Percentiles rank a stretch among this genome's conserved stretches.
phyloP scores from a whole-genome alignment of 257 asterid genomes.

The Fraxinus pennsylvanica region DNA sequence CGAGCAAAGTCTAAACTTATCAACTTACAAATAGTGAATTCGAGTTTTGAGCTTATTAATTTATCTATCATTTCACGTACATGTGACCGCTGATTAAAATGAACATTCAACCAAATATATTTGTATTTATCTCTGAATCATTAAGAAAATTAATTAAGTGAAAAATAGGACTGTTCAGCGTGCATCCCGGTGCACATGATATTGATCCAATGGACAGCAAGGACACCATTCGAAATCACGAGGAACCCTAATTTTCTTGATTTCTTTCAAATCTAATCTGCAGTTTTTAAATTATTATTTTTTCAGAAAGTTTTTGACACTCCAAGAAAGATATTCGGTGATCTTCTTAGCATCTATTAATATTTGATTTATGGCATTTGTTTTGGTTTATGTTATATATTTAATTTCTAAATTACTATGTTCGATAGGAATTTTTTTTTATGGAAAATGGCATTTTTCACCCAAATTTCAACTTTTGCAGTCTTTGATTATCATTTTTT shows the following conservation, averaged over 20 bases:
- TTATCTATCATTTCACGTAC: background rate
- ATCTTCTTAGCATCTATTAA: slow-evolving; percentile 33
- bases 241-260: slow-evolving; percentile 19
- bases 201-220: slow-evolving; percentile 60
- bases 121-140: background rate
- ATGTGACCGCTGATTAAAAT: background rate
- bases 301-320: slow-evolving; percentile 18
- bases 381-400: background rate
- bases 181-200: slow-evolving; percentile 73
- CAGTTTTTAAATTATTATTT: slow-evolving; percentile 1
- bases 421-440: no score
- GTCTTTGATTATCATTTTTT: no score
- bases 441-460: no score
- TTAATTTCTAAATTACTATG: background rate
- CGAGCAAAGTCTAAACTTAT: background rate
- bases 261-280: slow-evolving; percentile 23
- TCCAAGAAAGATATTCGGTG: slow-evolving; percentile 49
- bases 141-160: background rate
- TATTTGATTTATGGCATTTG: background rate
- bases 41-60: background rate
- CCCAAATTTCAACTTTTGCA: no score
- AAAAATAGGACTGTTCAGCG: slow-evolving; percentile 45
- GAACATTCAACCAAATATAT: background rate
- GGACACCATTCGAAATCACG: slow-evolving; percentile 44
- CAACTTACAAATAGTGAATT: no score